phyloP scores from a whole-genome alignment of 1,284 basidiomycete genomes.

The Ganoderma boninense region DNA sequence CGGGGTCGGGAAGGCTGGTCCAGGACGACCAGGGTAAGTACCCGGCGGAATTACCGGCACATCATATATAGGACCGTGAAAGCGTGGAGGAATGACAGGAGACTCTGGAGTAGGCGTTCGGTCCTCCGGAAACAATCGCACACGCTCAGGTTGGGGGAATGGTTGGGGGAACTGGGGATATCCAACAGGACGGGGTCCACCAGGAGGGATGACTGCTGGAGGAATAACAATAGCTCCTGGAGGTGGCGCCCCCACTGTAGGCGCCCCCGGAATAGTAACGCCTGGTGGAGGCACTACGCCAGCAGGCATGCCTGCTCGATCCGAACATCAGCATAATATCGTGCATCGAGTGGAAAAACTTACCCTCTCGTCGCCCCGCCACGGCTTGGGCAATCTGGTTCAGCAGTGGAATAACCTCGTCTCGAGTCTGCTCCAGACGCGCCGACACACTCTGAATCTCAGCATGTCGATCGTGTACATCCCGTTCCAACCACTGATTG shows the following conservation, averaged over 20 bases:
- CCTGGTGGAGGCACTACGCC: constrained; percentile 6
- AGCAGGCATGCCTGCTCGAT: background rate
- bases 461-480: constrained; percentile 76
- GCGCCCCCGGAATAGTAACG: constrained; percentile 1
- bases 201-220: constrained; percentile 34
- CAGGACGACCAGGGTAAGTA: constrained; percentile 6
- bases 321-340: background rate
- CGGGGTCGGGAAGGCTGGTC: constrained; percentile 8
- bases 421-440: constrained; percentile 63
- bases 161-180: too few species aligned
- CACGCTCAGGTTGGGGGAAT: background rate
- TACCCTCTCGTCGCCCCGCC: constrained; percentile 28
- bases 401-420: constrained; percentile 52
- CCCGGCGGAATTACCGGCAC: constrained; percentile 31
- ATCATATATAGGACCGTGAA: background rate
- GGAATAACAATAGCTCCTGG: constrained; percentile 32
- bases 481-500: constrained; percentile 78
- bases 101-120: constrained; percentile 18
- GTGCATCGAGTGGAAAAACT: background rate
- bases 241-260: constrained; percentile 9
- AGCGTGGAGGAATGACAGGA: constrained; percentile 37
- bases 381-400: constrained; percentile 41
- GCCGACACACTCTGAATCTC: constrained; percentile 72
- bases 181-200: constrained; percentile 2
- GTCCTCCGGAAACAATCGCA: constrained; percentile 16